phyloP scores from a whole-genome alignment of 2,329 filamentous ascomycete genomes.

The Pezicula rhizophila region DNA sequence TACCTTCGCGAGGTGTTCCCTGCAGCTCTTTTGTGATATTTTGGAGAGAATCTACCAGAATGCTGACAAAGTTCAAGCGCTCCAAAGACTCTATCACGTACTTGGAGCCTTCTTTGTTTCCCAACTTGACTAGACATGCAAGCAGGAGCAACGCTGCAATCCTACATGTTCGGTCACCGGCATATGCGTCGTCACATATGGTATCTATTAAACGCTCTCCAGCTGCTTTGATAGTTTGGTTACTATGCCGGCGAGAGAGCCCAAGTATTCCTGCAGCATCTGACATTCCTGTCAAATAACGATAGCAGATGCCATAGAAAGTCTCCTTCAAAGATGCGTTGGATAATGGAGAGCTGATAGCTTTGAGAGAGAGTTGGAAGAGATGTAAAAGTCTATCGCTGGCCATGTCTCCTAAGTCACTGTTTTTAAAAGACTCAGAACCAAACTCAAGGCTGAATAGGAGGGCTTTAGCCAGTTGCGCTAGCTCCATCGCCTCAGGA shows the following conservation, averaged over 20 bases:
- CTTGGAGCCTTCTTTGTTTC: conserved; percentile 63
- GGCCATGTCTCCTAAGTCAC: conserved; percentile 62
- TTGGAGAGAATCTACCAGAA: conserved; percentile 83
- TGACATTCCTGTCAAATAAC: conserved; percentile 68
- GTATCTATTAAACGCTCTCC: conserved; percentile 79
- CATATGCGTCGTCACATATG: conserved; percentile 88
- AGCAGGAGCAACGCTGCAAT: conserved; percentile 83
- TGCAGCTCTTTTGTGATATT: conserved; percentile 69
- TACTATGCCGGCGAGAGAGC: conserved; percentile 41
- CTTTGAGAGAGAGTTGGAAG: conserved; percentile 79
- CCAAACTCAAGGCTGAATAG: conserved; percentile 64
- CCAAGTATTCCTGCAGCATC: conserved; percentile 45
- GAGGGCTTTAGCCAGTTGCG: conserved; percentile 67
- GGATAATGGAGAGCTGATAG: conserved; percentile 68
- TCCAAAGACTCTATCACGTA: conserved; percentile 75
- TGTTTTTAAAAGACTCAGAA: conserved; percentile 32
- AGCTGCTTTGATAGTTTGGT: conserved; percentile 69
- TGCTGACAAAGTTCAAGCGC: conserved; percentile 82
- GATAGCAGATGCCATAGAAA: conserved; percentile 88
- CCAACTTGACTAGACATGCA: conserved; percentile 68
- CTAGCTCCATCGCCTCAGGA: conserved; percentile 67
- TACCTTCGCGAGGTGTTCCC: conserved; percentile 50
- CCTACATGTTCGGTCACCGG: conserved; percentile 74
- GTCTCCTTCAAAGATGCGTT: conserved; percentile 69
- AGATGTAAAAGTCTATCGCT: conserved; percentile 88